Evolutionary conservation across 108 stramenopile species (phyloP).

Genomic region (Nitzschia putrida): DNA sequence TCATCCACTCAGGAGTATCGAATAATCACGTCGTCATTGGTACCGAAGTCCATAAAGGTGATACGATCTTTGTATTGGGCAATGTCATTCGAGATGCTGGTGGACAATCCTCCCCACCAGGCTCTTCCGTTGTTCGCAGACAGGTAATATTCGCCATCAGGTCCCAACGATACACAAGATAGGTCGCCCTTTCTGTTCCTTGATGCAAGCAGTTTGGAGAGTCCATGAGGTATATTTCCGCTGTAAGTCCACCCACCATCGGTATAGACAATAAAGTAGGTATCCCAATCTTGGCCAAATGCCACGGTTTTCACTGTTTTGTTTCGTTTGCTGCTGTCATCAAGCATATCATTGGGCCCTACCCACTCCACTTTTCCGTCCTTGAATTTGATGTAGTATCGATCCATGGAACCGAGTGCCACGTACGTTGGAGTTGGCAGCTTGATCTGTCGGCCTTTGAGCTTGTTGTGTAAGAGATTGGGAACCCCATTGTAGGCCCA

Average conservation of each 20-base stretch:
- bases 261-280: not conserved
- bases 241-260: not conserved
- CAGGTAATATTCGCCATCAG: not conserved
- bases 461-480: not conserved
- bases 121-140: not conserved
- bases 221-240: not conserved
- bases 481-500: not conserved
- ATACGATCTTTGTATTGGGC: not conserved
- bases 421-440: conserved; percentile 3
- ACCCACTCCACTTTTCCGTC: conserved; percentile 1
- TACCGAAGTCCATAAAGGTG: conserved; percentile 11
- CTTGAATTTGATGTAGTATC: not conserved
- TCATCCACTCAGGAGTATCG: too few relatives aligned
- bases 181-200: not conserved
- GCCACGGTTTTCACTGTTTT: too few relatives aligned
- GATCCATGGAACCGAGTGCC: conserved; percentile 4
- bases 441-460: not conserved
- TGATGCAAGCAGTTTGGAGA: not conserved
- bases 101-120: not conserved
- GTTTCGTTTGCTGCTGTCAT: too few relatives aligned
- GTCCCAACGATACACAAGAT: conserved; percentile 2
- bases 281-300: too few relatives aligned
- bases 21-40: too few relatives aligned
- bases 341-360: not conserved
- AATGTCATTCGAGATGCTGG: not conserved